Evolutionary conservation across 192 early-diverging fungal species (phyloP), one percentile per base, ranked within the genome.

Genomic region (Mycoemilia scoparia): DNA sequence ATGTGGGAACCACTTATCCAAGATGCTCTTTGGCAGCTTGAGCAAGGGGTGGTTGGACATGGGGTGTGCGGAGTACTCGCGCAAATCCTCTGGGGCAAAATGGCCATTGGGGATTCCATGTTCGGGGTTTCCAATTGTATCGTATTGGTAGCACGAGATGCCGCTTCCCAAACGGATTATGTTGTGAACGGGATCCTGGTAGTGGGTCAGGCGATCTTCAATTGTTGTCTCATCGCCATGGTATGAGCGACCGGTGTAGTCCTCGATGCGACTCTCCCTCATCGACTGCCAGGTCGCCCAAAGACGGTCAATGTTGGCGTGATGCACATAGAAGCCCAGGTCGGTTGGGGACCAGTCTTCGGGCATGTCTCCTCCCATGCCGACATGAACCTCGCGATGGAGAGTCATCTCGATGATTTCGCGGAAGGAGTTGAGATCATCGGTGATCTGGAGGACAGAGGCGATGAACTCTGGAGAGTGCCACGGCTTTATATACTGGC

Each of bases 301-400:
- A 16, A 74, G 42, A 19, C 57, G 53, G 49, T 69, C 74, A 8
- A 73, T 49, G 40, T 61, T 67, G 38, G 67, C 67, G 37, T 77
- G 74, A 49, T 77, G 71, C 10, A 77, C 40, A 37, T 54, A 70
- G 38, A 77, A 77, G 32, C 60, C 38, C 38, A 68, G 64, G 43
- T 77, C 74, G 27, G 61, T 64, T 34, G 64, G 33, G 32, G 65
- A 59, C 43, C 48, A 67, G 31, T 51, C 49, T n/a, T 49, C 47
- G 12, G 35, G 47, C 64, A 64, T 60, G 36, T 68, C 68, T 21
- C 57, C 60, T 19, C 63, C 57, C 9, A 66, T 45, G 12, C 57
- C 44, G 36, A 66, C 41, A 21, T 66, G 63, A 8, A 66, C 63
- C 39, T 47, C 57, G 29, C 63, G 53, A 35, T 66, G 63, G 18